Percentiles rank a stretch among this genome's conserved stretches.
phyloP scores from a whole-genome alignment of 306 rosid genomes.

The Erythrophleum fordii region DNA sequence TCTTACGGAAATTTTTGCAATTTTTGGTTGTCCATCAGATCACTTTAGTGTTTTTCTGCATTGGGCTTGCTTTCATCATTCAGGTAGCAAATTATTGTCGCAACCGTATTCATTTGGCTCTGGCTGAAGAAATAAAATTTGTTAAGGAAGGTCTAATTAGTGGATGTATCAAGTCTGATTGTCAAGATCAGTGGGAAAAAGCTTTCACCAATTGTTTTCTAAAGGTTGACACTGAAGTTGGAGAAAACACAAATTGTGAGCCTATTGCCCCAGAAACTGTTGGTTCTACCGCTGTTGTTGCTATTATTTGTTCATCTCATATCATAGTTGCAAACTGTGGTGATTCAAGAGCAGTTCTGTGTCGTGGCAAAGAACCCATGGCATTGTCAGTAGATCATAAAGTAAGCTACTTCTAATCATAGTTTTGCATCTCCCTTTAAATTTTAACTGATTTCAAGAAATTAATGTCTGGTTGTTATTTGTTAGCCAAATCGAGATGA shows the following conservation, averaged over 20 bases:
- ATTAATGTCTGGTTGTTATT: slow-evolving; percentile 37
- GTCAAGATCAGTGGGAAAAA: slow-evolving; percentile 81
- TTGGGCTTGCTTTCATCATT: slow-evolving; percentile 35
- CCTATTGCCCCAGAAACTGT: slow-evolving; percentile 91
- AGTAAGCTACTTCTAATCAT: slow-evolving; percentile 49
- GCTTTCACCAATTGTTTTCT: slow-evolving; percentile 72
- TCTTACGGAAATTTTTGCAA: background rate
- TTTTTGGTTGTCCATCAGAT: background rate
- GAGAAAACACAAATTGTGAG: slow-evolving; percentile 65
- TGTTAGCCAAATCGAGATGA: slow-evolving; percentile 88
- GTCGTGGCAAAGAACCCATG: slow-evolving; percentile 86
- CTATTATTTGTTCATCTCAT: slow-evolving; percentile 81
- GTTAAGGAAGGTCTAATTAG: slow-evolving; percentile 53
- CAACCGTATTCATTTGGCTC: slow-evolving; percentile 74
- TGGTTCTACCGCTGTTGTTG: slow-evolving; percentile 90
- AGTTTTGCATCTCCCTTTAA: slow-evolving; percentile 9
- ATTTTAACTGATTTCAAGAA: slow-evolving; percentile 29
- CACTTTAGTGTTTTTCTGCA: background rate
- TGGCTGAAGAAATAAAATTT: slow-evolving; percentile 79
- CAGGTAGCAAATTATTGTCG: slow-evolving; percentile 90
- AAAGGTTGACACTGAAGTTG: slow-evolving; percentile 85
- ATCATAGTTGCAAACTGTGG: slow-evolving; percentile 83
- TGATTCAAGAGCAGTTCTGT: slow-evolving; percentile 93
- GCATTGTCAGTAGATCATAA: slow-evolving; percentile 90
- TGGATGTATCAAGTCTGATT: slow-evolving; percentile 51